Percentiles rank a stretch among this genome's conserved stretches.
phyloP scores from a whole-genome alignment of 306 rosid genomes.

The Dalbergia oliveri region DNA sequence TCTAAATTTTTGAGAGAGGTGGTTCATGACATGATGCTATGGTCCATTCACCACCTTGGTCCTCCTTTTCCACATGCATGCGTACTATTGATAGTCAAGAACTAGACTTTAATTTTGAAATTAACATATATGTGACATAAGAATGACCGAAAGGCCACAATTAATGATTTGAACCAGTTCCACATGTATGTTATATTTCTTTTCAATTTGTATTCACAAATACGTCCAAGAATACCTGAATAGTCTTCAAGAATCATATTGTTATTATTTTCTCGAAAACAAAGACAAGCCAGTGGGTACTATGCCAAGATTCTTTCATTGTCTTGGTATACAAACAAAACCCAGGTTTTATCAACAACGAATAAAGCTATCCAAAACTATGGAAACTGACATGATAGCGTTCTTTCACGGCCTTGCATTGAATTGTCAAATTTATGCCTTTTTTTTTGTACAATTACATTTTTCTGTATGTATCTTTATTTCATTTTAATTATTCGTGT shows the following conservation, averaged over 20 bases:
- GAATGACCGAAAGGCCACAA: conserved; percentile 29
- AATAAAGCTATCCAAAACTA: conserved; percentile 22
- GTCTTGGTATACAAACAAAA: conserved; percentile 34
- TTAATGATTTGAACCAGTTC: conserved; percentile 23
- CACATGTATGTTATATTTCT: neutral
- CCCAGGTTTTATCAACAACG: neutral
- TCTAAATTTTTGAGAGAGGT: no score
- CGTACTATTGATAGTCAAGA: conserved; percentile 11
- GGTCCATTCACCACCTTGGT: neutral
- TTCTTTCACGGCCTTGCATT: conserved; percentile 35
- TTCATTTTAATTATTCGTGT: neutral
- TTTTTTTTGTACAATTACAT: neutral
- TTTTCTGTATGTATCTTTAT: neutral
- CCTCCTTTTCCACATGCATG: conserved; percentile 10
- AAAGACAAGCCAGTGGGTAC: neutral
- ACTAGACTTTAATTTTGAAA: conserved; percentile 19
- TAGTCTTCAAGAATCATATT: conserved; percentile 33
- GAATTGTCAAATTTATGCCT: conserved; percentile 37
- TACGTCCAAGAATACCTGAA: conserved; percentile 35
- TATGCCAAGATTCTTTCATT: conserved; percentile 37
- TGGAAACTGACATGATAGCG: conserved; percentile 30
- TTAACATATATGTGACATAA: conserved; percentile 1
- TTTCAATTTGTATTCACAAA: conserved; percentile 3
- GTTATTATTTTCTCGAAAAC: neutral
- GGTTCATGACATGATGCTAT: no score